A percentile compares a stretch with the other conserved stretches of the same genome.
Evolutionary conservation across 331 rosid genomes (phyloP).

Genomic region (Malus hybrid): DNA sequence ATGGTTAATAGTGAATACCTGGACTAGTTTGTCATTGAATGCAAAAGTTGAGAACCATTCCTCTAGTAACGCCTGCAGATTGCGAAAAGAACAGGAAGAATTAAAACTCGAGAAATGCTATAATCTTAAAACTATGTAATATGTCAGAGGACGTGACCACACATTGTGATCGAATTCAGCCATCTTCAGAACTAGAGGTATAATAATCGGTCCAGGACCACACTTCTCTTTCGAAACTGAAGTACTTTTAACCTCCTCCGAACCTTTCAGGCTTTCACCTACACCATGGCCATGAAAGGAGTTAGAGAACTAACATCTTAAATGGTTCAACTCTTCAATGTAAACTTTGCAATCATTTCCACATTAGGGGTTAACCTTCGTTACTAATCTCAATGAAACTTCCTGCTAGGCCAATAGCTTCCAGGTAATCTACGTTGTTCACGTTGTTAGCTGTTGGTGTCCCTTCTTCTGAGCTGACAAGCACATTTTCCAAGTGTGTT

Average conservation of each 20-base stretch:
- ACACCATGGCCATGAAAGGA: constrained; percentile 9
- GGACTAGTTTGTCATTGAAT: constrained; percentile 44
- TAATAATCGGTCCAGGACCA: constrained; percentile 60
- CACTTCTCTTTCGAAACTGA: constrained; percentile 50
- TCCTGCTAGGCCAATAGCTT: constrained; percentile 32
- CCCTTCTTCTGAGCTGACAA: constrained; percentile 28
- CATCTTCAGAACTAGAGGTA: constrained; percentile 86
- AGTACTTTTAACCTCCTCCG: constrained; percentile 20
- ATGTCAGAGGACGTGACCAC: constrained; percentile 10
- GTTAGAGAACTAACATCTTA: neutral
- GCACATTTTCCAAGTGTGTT: constrained; percentile 11
- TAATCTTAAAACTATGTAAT: neutral
- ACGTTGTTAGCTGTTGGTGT: constrained; percentile 22
- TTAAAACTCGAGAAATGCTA: neutral
- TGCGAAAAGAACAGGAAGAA: neutral
- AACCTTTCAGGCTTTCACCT: constrained; percentile 43
- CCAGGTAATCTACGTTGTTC: constrained; percentile 31
- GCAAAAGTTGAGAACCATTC: constrained; percentile 73
- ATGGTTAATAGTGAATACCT: constrained; percentile 39
- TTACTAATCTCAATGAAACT: constrained; percentile 18
- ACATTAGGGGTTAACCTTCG: constrained; percentile 29
- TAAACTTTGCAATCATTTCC: too few species aligned
- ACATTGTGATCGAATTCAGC: constrained; percentile 95
- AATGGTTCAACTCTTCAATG: neutral
- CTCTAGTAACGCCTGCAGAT: constrained; percentile 73